Percentiles rank a stretch among this genome's conserved stretches.
Conservation (phyloP, 1,284 basidiomycete genomes). For the Vanrija pseudolonga region DNA sequence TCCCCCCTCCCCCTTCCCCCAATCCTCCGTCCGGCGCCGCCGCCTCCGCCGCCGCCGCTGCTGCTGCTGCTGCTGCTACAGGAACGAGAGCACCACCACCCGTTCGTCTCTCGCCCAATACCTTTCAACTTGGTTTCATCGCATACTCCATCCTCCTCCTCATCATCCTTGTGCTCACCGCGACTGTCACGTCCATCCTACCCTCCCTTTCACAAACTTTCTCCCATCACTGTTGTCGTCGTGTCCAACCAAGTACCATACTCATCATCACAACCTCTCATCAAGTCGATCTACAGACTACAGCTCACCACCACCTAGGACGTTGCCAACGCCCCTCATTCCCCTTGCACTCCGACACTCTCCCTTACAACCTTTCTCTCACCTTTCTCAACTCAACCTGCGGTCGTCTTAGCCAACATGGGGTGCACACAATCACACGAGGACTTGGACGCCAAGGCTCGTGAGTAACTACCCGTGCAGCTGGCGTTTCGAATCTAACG, state of each 20-base stretch:
- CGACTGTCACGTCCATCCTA: background rate
- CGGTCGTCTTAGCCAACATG: conserved; percentile 27
- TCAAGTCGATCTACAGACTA: no score
- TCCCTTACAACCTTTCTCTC: background rate
- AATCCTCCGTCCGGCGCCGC: no score
- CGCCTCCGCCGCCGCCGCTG: no score
- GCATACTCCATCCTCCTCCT: background rate
- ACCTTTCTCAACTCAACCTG: background rate
- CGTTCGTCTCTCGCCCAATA: background rate
- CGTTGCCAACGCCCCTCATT: no score
- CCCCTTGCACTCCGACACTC: background rate
- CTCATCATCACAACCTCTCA: no score
- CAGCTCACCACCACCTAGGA: no score
- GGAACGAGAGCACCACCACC: no score
- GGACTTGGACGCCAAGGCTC: conserved; percentile 49
- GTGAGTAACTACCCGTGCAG: conserved; percentile 28
- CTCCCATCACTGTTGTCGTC: background rate
- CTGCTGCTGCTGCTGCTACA: no score
- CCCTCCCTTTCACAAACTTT: background rate
- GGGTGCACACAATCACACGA: conserved; percentile 52
- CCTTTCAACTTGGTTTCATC: background rate
- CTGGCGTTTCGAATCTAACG: background rate
- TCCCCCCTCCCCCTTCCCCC: no score
- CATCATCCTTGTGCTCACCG: background rate
- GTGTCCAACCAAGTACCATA: background rate